Evolutionary conservation across 345 rosid genomes (phyloP).

Genomic region (Laguncularia racemosa): DNA sequence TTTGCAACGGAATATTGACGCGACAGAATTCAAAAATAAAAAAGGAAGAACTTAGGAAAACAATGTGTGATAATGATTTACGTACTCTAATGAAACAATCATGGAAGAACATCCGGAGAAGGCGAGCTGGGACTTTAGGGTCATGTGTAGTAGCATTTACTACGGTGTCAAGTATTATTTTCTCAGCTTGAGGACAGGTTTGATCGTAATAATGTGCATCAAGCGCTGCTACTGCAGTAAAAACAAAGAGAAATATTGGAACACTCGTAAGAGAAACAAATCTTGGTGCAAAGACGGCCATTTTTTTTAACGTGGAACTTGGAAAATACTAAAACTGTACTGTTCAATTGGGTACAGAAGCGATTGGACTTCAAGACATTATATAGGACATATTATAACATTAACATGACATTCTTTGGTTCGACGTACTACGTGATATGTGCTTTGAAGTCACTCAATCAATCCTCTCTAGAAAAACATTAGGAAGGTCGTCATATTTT

Average conservation of each 20-base stretch:
- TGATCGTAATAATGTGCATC: slow-evolving; percentile 49
- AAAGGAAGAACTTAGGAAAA: neutral
- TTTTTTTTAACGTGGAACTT: neutral
- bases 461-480: neutral
- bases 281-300: slow-evolving; percentile 19
- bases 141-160: slow-evolving; percentile 56
- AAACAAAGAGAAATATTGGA: slow-evolving; percentile 13
- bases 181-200: slow-evolving; percentile 64
- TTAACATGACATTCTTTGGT: neutral
- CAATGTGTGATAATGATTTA: neutral
- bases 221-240: slow-evolving; percentile 27
- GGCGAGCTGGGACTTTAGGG: slow-evolving; percentile 74
- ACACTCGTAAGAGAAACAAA: slow-evolving; percentile 3
- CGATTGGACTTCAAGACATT: neutral
- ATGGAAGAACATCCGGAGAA: slow-evolving; percentile 86
- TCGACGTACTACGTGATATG: neutral
- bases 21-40: too few species aligned
- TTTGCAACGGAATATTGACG: neutral
- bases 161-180: slow-evolving; percentile 45
- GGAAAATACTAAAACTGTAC: neutral
- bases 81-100: slow-evolving; percentile 85
- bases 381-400: too few species aligned
- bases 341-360: neutral
- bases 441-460: slow-evolving; percentile 70
- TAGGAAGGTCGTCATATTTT: slow-evolving; percentile 1